Evolutionary conservation across 352 stramenopile genomes (phyloP).

Genomic region (Thalassiosira pacifica): DNA sequence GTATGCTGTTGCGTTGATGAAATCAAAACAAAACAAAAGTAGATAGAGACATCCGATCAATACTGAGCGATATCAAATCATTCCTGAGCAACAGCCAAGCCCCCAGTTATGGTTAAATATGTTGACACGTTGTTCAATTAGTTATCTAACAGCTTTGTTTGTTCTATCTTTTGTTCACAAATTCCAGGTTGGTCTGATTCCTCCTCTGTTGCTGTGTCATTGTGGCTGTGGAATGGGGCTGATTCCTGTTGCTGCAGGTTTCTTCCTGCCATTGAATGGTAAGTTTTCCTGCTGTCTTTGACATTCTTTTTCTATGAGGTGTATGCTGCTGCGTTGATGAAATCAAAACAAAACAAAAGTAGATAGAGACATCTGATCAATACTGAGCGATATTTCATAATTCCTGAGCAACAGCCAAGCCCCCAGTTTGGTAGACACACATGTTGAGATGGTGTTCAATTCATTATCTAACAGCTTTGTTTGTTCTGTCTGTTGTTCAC

Average conservation of each 20-base stretch:
- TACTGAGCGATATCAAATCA: slow-evolving; percentile 50
- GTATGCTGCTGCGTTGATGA: slow-evolving; percentile 53
- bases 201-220: slow-evolving; percentile 95
- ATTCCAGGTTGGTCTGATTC: slow-evolving; percentile 93
- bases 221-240: slow-evolving; percentile 98
- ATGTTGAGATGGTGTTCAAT: too few species aligned
- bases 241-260: slow-evolving; percentile 90
- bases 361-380: slow-evolving; percentile 70
- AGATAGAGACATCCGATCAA: slow-evolving; percentile 70
- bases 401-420: slow-evolving; percentile 45
- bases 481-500: slow-evolving; percentile 8
- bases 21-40: slow-evolving; percentile 55
- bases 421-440: not conserved
- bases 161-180: slow-evolving; percentile 5
- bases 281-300: not conserved
- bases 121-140: too few species aligned
- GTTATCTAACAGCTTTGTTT: too few species aligned
- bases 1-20: slow-evolving; percentile 54
- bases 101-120: not conserved
- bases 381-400: slow-evolving; percentile 50
- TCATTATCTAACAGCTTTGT: too few species aligned
- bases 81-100: slow-evolving; percentile 45
- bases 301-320: not conserved
- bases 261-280: slow-evolving; percentile 94
- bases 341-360: slow-evolving; percentile 55